A percentile compares a stretch with the other conserved stretches of the same genome.
Conservation (phyloP, 805 yeast genomes). For the Starmerella potacharoeniae region DNA sequence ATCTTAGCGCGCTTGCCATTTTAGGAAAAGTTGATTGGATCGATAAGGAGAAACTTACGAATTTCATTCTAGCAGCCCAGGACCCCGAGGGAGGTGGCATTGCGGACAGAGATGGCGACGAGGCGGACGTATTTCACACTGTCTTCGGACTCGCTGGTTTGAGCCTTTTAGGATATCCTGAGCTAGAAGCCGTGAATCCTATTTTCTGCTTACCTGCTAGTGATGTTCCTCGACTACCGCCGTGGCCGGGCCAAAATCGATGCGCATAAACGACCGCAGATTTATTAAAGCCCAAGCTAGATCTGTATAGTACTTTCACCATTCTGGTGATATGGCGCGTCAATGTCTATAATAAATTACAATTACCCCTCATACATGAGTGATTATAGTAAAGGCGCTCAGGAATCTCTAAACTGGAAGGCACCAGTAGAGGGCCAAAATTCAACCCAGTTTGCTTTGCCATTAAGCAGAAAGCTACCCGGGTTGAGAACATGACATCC, state of each 20-base stretch:
- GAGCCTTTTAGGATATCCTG: constrained; percentile 55
- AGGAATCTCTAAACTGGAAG: constrained; percentile 23
- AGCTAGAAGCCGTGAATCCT: constrained; percentile 63
- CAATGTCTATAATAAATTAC: too few relatives aligned
- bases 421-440: constrained; percentile 51
- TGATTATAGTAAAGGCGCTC: not conserved
- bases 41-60: constrained; percentile 47
- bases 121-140: constrained; percentile 88
- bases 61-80: constrained; percentile 67
- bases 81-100: constrained; percentile 77
- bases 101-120: constrained; percentile 83
- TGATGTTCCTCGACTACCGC: constrained; percentile 6
- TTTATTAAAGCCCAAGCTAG: too few relatives aligned
- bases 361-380: too few relatives aligned
- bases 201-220: constrained; percentile 65
- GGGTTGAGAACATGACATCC: constrained; percentile 74
- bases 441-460: constrained; percentile 57
- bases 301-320: too few relatives aligned
- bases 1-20: constrained; percentile 60
- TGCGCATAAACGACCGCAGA: too few relatives aligned
- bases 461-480: constrained; percentile 40
- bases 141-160: constrained; percentile 82
- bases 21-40: constrained; percentile 65
- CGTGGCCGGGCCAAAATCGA: constrained; percentile 11
- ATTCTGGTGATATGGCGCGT: too few relatives aligned